phyloP scores from a whole-genome alignment of 805 yeast genomes.

The Kodamaea leandrae region DNA sequence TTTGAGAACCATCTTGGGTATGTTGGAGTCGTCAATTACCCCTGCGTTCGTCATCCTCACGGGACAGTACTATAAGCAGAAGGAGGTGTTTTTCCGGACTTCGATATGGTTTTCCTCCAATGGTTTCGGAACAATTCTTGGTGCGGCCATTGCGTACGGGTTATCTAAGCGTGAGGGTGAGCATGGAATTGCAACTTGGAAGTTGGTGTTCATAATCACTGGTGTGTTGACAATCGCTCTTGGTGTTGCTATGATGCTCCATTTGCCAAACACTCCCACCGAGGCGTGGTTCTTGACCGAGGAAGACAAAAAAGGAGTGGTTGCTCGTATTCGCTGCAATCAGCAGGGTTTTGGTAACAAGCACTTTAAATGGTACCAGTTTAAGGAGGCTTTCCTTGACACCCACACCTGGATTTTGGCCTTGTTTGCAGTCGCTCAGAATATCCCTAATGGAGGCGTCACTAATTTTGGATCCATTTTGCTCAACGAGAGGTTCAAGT shows the following conservation, averaged over 20 bases:
- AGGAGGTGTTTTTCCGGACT: constrained; percentile 24
- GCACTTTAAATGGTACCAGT: constrained; percentile 19
- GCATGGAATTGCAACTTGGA: constrained; percentile 32
- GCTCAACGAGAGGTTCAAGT: too few species aligned
- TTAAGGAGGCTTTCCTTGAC: constrained; percentile 19
- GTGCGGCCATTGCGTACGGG: constrained; percentile 23
- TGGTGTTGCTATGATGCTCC: constrained; percentile 27
- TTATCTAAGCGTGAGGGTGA: constrained; percentile 11
- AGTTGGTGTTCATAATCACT: constrained; percentile 41
- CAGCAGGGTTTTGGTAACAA: constrained; percentile 54
- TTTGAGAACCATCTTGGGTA: too few species aligned
- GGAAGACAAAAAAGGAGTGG: constrained; percentile 38
- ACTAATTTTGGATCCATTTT: constrained; percentile 20
- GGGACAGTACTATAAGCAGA: constrained; percentile 53
- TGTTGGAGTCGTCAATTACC: too few species aligned
- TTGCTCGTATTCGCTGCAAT: constrained; percentile 50
- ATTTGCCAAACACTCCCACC: constrained; percentile 33
- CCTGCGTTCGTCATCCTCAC: constrained; percentile 56
- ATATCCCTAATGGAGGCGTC: constrained; percentile 3
- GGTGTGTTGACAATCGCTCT: constrained; percentile 39
- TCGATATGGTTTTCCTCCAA: constrained; percentile 26
- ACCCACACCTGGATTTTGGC: constrained; percentile 1
- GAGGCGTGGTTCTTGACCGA: constrained; percentile 43
- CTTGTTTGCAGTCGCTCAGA: background rate
- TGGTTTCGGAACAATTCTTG: constrained; percentile 24